Evolutionary conservation across 768 basidiomycete species (phyloP), one percentile per base, ranked within the genome.

Genomic region (Pulveroboletus sp.): DNA sequence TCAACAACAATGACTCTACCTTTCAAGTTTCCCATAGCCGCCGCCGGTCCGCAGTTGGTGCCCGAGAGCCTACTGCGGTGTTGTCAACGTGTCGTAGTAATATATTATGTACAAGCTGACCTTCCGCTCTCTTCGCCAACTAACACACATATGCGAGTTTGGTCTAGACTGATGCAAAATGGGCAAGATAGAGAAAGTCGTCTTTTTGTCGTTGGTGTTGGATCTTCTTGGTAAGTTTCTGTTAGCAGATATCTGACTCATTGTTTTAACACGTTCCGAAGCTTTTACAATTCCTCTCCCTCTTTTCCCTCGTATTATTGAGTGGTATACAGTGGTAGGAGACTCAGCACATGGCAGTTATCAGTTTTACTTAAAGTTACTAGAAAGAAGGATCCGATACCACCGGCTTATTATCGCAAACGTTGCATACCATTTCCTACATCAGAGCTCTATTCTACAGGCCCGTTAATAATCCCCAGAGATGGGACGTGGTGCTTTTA

Each of bases 281-380:
- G 90, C 92, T 12, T 95, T 94, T 69, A 96, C 92, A 20, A 89
- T 95, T 39, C 93, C 93, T 10, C 76, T 97, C n/a, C 95, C 95
- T 19, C 80, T 97, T 26, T 97, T 97, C 68, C 95, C 95, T n/a
- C 82, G 94, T n/a, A 75, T 98, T 43, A 93, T 96, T 36, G 86
- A 94, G 71, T 93, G 88, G 88, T 94, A 93, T 64, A 85, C 83
- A 1, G 68, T 81, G 63, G 89, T 86, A 56, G 60, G 80, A 67
- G 35, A n/a, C n/a, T n/a, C n/a, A n/a, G n/a, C n/a, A n/a, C n/a
- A n/a, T n/a, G n/a, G n/a, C n/a, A n/a, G 5, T 29, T 8, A 34
- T 31, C 12, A 14, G 6, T 6, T 9, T n/a, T 38, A 2, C 46
- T 51, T 23, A 56, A 4, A 45, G 49, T 42, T 11, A 39, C 26